Evolutionary conservation across 768 basidiomycete genomes (phyloP), one percentile per base, ranked within the genome.

Genomic region (Amanita rimosa): DNA sequence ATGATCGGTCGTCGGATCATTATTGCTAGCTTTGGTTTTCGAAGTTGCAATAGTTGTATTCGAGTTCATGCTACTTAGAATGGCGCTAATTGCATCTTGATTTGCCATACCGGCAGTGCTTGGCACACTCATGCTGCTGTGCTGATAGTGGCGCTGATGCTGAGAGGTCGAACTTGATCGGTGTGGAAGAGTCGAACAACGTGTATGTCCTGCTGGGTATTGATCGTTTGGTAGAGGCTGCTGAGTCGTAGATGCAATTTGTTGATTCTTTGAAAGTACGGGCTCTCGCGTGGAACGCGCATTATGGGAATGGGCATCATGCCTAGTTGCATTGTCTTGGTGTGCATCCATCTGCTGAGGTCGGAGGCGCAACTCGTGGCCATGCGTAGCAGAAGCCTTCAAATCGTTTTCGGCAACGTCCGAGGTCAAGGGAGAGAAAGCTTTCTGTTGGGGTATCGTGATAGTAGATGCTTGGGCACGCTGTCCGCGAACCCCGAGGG

Each of bases 81-180:
- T 43, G 22, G 48, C 40, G 8, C 19, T 48, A 33, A 47, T 48
- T 4, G 45, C 38, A 33, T 49, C 54, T 49, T 29, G 52, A 47
- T 46, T 42, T 21, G 47, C 19, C 16, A 8, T 17, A 21, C 31
- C 17, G 19, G 13, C 29, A 13, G 50, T 38, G 21, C 26, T 62
- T 6, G 67, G 62, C 47, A 72, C 62, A 52, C 71, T 74, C 68
- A 74, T 68, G 53, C 71, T 74, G 50, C 57, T 74, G 53, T 73
- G 72, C 57, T 72, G 71, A 54, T 64, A 68, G 57, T 75, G 74
- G 10, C 73, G 63, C 53, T 62, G 57, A 43, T 59, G 60, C 44
- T 61, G 60, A 50, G 61, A 47, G 47, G 53, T 35, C 52, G 54
- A 37, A 50, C 65, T 55, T 42, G 62, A 55, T 9, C 67, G 71